phyloP scores from a whole-genome alignment of 352 stramenopile species.

The Peronospora farinosa region DNA sequence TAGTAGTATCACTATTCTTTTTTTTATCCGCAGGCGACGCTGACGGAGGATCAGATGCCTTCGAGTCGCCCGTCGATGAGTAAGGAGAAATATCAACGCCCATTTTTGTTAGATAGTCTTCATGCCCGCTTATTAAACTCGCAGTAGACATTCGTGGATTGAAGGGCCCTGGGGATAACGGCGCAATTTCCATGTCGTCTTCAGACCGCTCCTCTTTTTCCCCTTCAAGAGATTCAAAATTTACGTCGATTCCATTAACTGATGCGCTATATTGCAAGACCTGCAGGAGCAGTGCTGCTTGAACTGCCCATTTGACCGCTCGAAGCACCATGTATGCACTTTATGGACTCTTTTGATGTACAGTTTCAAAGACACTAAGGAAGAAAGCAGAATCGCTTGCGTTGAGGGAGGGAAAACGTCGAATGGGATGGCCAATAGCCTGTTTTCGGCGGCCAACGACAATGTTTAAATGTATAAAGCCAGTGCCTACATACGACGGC shows the following conservation, averaged over 20 bases:
- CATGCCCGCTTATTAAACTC: too few relatives aligned
- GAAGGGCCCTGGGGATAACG: too few relatives aligned
- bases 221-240: slow-evolving; percentile 6
- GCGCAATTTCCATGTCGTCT: background rate
- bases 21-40: too few relatives aligned
- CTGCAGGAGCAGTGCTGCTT: slow-evolving; percentile 17
- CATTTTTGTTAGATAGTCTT: too few relatives aligned
- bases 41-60: too few relatives aligned
- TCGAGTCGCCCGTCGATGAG: too few relatives aligned
- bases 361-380: slow-evolving; percentile 1
- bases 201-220: too few relatives aligned
- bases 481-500: background rate
- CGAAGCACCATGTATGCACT: slow-evolving; percentile 21
- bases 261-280: slow-evolving; percentile 9
- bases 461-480: background rate
- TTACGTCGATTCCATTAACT: slow-evolving; percentile 13
- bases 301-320: slow-evolving; percentile 16
- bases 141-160: too few relatives aligned
- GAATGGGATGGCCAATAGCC: slow-evolving; percentile 26
- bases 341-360: background rate
- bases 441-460: slow-evolving; percentile 7
- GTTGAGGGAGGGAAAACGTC: slow-evolving; percentile 20
- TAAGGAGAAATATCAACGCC: too few relatives aligned
- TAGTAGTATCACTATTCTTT: too few relatives aligned
- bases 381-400: slow-evolving; percentile 16